A percentile compares a stretch with the other conserved stretches of the same genome.
Evolutionary conservation across 257 asterid genomes (phyloP).

Genomic region (Solanum etuberosum): DNA sequence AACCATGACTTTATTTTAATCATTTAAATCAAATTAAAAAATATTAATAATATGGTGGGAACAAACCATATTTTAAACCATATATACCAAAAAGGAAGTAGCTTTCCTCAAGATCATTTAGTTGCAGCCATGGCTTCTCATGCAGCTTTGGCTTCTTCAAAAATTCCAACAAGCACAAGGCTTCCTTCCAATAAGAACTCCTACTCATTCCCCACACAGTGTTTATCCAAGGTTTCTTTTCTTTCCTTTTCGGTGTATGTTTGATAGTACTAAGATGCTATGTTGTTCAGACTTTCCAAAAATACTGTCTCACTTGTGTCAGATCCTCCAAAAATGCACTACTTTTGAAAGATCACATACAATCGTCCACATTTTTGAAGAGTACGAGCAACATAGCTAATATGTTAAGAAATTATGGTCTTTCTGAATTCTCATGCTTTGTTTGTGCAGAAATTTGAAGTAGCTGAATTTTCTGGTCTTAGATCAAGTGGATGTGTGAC

Average conservation of each 20-base stretch:
- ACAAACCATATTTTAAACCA: slow-evolving; percentile 2
- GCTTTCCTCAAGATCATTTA: slow-evolving; percentile 6
- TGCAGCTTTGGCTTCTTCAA: slow-evolving; percentile 85
- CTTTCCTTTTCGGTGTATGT: not conserved
- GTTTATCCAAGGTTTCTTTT: slow-evolving; percentile 51
- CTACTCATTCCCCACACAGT: slow-evolving; percentile 44
- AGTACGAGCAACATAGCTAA: not conserved
- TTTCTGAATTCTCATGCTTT: not conserved
- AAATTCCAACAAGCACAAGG: slow-evolving; percentile 59
- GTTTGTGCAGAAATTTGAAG: slow-evolving; percentile 45
- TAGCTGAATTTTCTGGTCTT: slow-evolving; percentile 62
- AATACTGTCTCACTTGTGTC: not conserved
- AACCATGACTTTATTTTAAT: slow-evolving; percentile 26
- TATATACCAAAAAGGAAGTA: slow-evolving; percentile 1
- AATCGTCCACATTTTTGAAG: not conserved
- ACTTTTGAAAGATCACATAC: not conserved
- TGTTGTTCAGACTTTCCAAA: not conserved
- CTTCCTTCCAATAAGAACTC: slow-evolving; percentile 33
- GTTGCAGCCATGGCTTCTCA: slow-evolving; percentile 73
- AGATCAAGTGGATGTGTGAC: slow-evolving; percentile 49
- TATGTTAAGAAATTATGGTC: not conserved
- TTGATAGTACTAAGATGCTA: not conserved
- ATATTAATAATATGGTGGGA: not conserved
- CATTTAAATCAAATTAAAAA: not conserved
- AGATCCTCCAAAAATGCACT: not conserved